A percentile compares a stretch with the other conserved stretches of the same genome.
phyloP scores from a whole-genome alignment of 768 basidiomycete species.

The Russula virescens region DNA sequence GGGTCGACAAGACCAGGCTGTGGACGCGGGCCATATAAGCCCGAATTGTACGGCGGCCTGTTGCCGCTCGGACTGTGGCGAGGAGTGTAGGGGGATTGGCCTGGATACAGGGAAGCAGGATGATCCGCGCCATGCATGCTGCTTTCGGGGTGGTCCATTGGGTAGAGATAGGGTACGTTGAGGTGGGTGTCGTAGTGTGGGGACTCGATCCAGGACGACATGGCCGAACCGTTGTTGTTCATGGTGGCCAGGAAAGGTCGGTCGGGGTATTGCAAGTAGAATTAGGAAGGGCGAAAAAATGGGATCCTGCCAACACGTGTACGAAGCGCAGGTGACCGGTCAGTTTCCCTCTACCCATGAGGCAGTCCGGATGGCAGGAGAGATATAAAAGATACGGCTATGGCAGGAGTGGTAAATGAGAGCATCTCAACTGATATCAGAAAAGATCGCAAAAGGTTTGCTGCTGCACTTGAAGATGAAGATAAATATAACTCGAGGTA shows the following conservation, averaged over 20 bases:
- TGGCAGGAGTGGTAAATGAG: not conserved
- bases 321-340: constrained; percentile 14
- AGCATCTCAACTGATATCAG: not conserved
- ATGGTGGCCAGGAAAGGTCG: not conserved
- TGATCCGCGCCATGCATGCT: constrained; percentile 11
- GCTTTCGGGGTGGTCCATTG: constrained; percentile 1
- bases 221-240: not conserved
- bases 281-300: not conserved
- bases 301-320: constrained; percentile 18
- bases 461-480: not conserved
- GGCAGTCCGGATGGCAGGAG: not conserved
- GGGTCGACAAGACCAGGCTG: constrained; percentile 5
- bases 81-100: not conserved
- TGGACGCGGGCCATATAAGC: constrained; percentile 20
- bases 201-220: constrained; percentile 16
- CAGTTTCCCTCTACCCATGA: constrained; percentile 15
- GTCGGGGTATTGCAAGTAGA: constrained; percentile 5
- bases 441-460: not conserved
- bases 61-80: constrained; percentile 17
- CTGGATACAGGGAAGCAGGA: not conserved
- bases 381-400: not conserved
- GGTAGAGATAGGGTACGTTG: not conserved
- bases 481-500: too few relatives aligned
- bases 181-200: not conserved
- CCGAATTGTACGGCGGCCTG: constrained; percentile 10